phyloP scores from a whole-genome alignment of 1,284 basidiomycete genomes.

The Xanthoconium separans region DNA sequence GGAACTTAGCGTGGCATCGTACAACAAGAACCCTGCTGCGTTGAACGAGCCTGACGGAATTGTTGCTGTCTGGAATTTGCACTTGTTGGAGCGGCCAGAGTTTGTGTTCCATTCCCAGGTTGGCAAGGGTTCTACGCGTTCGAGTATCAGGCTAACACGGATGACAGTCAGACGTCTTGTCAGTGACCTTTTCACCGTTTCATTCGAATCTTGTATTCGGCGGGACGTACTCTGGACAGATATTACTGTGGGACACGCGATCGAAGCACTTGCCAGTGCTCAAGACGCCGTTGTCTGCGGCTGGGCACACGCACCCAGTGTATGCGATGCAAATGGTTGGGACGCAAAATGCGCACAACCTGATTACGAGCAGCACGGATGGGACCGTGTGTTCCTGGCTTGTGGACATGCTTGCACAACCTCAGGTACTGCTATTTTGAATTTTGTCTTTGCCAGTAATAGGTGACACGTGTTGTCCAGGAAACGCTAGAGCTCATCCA shows the following conservation, averaged over 20 bases:
- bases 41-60: conserved; percentile 95
- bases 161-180: conserved; percentile 90
- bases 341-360: conserved; percentile 96
- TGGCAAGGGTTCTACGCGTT: conserved; percentile 20
- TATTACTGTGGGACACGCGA: conserved; percentile 98
- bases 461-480: conserved; percentile 39
- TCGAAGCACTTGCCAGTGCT: conserved; percentile 93
- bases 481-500: conserved; percentile 90
- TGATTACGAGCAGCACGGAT: conserved; percentile 95
- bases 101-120: conserved; percentile 98
- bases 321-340: conserved; percentile 98
- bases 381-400: conserved; percentile 97
- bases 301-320: conserved; percentile 97
- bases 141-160: conserved; percentile 14
- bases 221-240: conserved; percentile 97
- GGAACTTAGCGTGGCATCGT: conserved; percentile 91
- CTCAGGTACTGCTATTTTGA: conserved; percentile 59
- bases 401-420: conserved; percentile 97
- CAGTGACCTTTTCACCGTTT: conserved; percentile 95
- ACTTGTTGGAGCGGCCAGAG: conserved; percentile 92
- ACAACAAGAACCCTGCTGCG: conserved; percentile 93
- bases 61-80: conserved; percentile 97
- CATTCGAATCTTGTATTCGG: conserved; percentile 97
- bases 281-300: conserved; percentile 93
- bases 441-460: background rate